A percentile compares a stretch with the other conserved stretches of the same genome.
phyloP scores from a whole-genome alignment of 441 rosid species.

The Brassica balearica region DNA sequence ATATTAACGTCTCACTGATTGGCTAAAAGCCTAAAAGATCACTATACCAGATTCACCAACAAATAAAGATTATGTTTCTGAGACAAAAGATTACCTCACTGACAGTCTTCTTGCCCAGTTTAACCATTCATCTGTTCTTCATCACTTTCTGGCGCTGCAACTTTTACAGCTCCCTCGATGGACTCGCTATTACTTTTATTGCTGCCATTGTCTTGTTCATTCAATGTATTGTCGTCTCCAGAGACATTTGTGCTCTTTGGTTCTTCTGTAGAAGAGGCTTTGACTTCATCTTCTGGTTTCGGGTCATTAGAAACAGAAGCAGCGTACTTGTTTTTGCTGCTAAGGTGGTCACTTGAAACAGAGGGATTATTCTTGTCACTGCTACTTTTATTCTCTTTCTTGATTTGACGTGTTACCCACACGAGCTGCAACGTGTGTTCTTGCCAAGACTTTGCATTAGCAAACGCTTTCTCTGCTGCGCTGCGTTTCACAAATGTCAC shows the following conservation, averaged over 20 bases:
- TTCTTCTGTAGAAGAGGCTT: slow-evolving; percentile 47
- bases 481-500: too few species aligned
- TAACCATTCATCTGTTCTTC: slow-evolving; percentile 46
- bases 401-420: slow-evolving; percentile 64
- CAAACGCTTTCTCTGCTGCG: slow-evolving; percentile 57
- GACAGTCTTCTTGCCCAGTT: slow-evolving; percentile 41
- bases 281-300: slow-evolving; percentile 36
- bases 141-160: slow-evolving; percentile 44
- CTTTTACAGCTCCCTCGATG: slow-evolving; percentile 4
- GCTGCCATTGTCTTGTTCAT: slow-evolving; percentile 27
- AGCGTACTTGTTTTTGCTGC: slow-evolving; percentile 13
- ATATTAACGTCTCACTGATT: slow-evolving; percentile 43
- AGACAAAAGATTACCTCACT: slow-evolving; percentile 59
- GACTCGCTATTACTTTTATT: slow-evolving; percentile 27
- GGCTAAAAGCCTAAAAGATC: slow-evolving; percentile 31
- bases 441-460: slow-evolving; percentile 86
- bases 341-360: neutral
- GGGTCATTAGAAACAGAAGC: slow-evolving; percentile 21
- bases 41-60: slow-evolving; percentile 25
- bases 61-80: slow-evolving; percentile 29
- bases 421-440: slow-evolving; percentile 70
- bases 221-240: slow-evolving; percentile 45
- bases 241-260: slow-evolving; percentile 32
- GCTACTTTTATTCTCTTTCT: slow-evolving; percentile 44
- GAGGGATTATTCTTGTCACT: slow-evolving; percentile 38